These are phyloP conservation scores for Botrytis elliptica DNA, from an alignment of 2,329 filamentous ascomycete genomes.

Conservation along the genomic window DNA sequence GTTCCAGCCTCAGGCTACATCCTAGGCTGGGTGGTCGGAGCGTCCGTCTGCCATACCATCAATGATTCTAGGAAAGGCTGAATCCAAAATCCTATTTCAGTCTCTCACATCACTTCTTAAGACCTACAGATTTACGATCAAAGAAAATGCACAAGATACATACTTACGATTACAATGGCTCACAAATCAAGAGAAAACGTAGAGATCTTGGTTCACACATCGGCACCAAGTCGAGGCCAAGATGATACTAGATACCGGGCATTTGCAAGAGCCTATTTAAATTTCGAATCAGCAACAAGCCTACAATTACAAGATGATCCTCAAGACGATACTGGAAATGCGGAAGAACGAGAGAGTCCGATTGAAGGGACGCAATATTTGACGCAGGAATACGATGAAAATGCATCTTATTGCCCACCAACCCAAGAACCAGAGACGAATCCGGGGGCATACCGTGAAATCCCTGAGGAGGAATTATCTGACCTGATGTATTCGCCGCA, in stretches of 20 bases:
- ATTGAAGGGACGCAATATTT: slow-evolving; percentile 30
- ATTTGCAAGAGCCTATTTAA: slow-evolving; percentile 37
- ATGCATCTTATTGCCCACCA: slow-evolving; percentile 29
- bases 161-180: slow-evolving; percentile 25
- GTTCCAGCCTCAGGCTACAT: neutral
- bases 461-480: neutral
- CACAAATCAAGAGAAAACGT: slow-evolving; percentile 30
- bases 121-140: neutral
- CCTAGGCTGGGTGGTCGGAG: neutral
- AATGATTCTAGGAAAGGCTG: neutral
- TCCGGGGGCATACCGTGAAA: neutral
- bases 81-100: neutral
- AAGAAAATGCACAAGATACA: neutral
- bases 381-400: slow-evolving; percentile 30
- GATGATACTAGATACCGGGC: slow-evolving; percentile 39
- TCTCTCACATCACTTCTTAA: too few species aligned
- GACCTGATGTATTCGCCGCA: slow-evolving; percentile 25
- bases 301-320: slow-evolving; percentile 21
- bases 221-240: slow-evolving; percentile 36
- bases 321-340: neutral
- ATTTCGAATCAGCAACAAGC: slow-evolving; percentile 32
- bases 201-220: slow-evolving; percentile 39
- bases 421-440: slow-evolving; percentile 17
- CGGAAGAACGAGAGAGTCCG: slow-evolving; percentile 34
- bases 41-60: neutral